Percentiles rank a stretch among this genome's conserved stretches.
Conservation (phyloP, 2,329 filamentous ascomycete genomes). For the Fusarium euwallaceae region DNA sequence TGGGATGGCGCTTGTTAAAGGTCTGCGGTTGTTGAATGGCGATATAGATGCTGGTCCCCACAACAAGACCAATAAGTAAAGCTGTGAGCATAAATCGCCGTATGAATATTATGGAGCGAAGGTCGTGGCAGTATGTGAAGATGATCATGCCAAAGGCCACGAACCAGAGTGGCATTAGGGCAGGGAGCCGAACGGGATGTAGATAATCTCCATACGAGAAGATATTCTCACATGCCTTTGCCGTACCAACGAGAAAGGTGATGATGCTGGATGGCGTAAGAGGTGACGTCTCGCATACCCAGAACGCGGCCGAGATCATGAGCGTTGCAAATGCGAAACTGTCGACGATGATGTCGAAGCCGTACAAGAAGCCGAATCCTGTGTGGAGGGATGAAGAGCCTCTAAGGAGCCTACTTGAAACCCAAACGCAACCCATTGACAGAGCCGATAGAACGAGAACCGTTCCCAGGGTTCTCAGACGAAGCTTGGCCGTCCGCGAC, state of each 20-base stretch:
- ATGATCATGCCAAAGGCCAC: slow-evolving; percentile 57
- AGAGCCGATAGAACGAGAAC: slow-evolving; percentile 59
- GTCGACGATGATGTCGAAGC: slow-evolving; percentile 64
- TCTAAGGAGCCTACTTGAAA: slow-evolving; percentile 49
- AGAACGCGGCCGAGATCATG: slow-evolving; percentile 59
- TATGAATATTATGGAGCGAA: slow-evolving; percentile 59
- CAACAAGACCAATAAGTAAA: slow-evolving; percentile 54
- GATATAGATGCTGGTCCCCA: slow-evolving; percentile 55
- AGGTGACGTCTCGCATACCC: slow-evolving; percentile 62
- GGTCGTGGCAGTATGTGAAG: slow-evolving; percentile 60
- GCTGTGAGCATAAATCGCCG: slow-evolving; percentile 56
- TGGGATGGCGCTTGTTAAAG: slow-evolving; percentile 57
- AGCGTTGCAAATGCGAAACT: slow-evolving; percentile 61
- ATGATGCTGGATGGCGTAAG: slow-evolving; percentile 58
- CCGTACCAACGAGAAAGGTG: slow-evolving; percentile 58
- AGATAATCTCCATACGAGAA: slow-evolving; percentile 60
- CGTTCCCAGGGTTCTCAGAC: slow-evolving; percentile 60
- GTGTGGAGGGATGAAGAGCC: slow-evolving; percentile 38
- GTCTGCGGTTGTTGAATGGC: slow-evolving; percentile 47
- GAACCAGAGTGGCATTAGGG: slow-evolving; percentile 55
- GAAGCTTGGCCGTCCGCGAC: slow-evolving; percentile 61
- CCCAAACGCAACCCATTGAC: slow-evolving; percentile 54
- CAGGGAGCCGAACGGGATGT: slow-evolving; percentile 53
- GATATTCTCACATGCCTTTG: slow-evolving; percentile 53
- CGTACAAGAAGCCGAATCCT: slow-evolving; percentile 60